Evolutionary conservation across 2,329 filamentous ascomycete species (phyloP).

Genomic region (Dothideomycetes sp.): DNA sequence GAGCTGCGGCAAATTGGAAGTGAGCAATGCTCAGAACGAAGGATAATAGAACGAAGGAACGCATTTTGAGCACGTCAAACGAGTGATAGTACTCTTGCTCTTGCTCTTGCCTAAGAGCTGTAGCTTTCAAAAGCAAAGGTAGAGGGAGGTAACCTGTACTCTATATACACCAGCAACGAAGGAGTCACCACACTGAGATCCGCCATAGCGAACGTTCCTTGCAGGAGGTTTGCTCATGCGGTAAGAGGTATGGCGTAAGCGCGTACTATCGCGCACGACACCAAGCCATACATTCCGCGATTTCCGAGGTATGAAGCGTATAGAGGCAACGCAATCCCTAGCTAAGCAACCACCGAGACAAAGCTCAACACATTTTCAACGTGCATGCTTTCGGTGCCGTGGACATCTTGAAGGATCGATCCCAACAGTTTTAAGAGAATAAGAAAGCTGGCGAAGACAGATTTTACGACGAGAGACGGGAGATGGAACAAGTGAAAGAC

Average conservation of each 20-base stretch:
- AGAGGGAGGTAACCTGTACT: conserved; percentile 10
- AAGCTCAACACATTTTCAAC: conserved; percentile 12
- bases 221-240: conserved; percentile 20
- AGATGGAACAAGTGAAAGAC: too few relatives aligned
- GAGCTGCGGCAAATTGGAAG: conserved; percentile 19
- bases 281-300: conserved; percentile 20
- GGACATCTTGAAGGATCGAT: too few relatives aligned
- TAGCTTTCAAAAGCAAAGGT: too few relatives aligned
- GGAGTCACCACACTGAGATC: background rate
- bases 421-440: too few relatives aligned
- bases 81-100: conserved; percentile 11
- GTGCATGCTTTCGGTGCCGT: too few relatives aligned
- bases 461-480: too few relatives aligned
- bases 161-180: conserved; percentile 2
- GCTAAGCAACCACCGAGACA: conserved; percentile 14
- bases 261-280: conserved; percentile 3
- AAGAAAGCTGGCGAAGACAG: too few relatives aligned
- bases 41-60: conserved; percentile 11
- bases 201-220: conserved; percentile 19
- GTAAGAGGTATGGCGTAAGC: conserved; percentile 1
- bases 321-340: conserved; percentile 24
- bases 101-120: too few relatives aligned
- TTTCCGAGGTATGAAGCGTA: conserved; percentile 22
- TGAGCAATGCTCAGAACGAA: conserved; percentile 16
- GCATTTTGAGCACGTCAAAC: conserved; percentile 15